These are phyloP conservation scores for Dioscorea zingiberensis DNA, from an alignment of 106 monocot species.

Conservation along the genomic window DNA sequence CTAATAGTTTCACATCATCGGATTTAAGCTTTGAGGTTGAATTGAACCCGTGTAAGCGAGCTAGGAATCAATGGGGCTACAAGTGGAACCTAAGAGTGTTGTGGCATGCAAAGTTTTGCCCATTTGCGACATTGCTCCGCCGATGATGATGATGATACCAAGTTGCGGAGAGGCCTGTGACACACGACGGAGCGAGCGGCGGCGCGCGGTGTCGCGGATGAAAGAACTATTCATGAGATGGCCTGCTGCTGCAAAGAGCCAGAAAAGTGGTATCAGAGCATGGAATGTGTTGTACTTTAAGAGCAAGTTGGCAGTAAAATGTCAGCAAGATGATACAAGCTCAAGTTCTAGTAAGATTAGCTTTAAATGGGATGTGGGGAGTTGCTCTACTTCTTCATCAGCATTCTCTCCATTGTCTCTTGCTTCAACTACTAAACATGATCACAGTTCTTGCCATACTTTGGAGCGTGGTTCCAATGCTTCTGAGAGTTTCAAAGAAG, in stretches of 20 bases:
- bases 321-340: slow-evolving; percentile 14
- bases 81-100: not conserved
- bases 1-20: too few species aligned
- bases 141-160: slow-evolving; percentile 5
- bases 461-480: not conserved
- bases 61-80: slow-evolving; percentile 4
- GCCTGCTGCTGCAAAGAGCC: slow-evolving; percentile 39
- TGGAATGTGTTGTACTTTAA: slow-evolving; percentile 35
- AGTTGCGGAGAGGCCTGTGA: slow-evolving; percentile 15
- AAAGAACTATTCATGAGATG: slow-evolving; percentile 55
- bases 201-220: slow-evolving; percentile 26
- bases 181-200: slow-evolving; percentile 2
- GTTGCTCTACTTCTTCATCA: slow-evolving; percentile 49
- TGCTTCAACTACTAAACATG: not conserved
- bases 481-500: slow-evolving; percentile 3
- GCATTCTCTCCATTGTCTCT: slow-evolving; percentile 25
- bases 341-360: slow-evolving; percentile 44
- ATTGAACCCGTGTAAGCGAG: not conserved
- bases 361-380: slow-evolving; percentile 53
- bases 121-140: slow-evolving; percentile 20
- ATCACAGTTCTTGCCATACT: not conserved
- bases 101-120: slow-evolving; percentile 56
- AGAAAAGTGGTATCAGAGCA: slow-evolving; percentile 24
- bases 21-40: not conserved
- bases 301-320: not conserved